phyloP scores from a whole-genome alignment of 2,329 filamentous ascomycete species.

The Epicoccum nigrum region DNA sequence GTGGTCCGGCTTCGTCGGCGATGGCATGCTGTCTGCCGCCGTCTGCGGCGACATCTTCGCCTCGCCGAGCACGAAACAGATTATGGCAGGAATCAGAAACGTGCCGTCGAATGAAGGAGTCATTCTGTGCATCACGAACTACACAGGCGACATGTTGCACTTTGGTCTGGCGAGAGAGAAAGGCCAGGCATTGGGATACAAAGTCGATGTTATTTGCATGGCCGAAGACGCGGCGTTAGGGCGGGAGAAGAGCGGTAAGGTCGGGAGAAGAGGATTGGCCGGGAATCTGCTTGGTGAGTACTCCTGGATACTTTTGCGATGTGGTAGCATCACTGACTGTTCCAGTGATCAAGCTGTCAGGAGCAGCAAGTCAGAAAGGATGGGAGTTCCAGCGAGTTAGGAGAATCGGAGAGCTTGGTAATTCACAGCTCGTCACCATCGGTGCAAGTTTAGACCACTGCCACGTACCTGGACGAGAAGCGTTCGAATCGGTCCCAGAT shows the following conservation, averaged over 20 bases:
- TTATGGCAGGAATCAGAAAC: conserved; percentile 56
- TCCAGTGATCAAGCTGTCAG: conserved; percentile 55
- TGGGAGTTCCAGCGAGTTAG: conserved; percentile 55
- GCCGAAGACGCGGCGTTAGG: conserved; percentile 57
- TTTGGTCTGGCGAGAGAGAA: conserved; percentile 58
- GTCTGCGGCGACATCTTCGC: conserved; percentile 58
- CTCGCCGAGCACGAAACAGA: conserved; percentile 55
- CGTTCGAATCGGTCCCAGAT: conserved; percentile 56
- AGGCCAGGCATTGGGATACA: conserved; percentile 52
- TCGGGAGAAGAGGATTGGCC: conserved; percentile 57
- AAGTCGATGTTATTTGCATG: conserved; percentile 56
- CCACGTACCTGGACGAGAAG: conserved; percentile 58
- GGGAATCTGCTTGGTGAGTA: conserved; percentile 55
- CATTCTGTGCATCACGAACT: conserved; percentile 58
- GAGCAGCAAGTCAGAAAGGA: conserved; percentile 53
- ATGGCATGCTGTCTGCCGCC: conserved; percentile 56
- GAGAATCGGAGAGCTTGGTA: conserved; percentile 53
- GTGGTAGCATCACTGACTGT: conserved; percentile 12
- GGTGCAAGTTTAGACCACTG: conserved; percentile 60
- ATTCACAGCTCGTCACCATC: conserved; percentile 56
- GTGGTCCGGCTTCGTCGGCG: conserved; percentile 57
- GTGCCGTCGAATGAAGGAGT: conserved; percentile 54
- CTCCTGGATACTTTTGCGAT: neutral
- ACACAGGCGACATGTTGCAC: conserved; percentile 58
- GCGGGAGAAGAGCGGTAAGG: conserved; percentile 55